Evolutionary conservation across 2,329 filamentous ascomycete species (phyloP).

Genomic region (Teratosphaeria destructans): DNA sequence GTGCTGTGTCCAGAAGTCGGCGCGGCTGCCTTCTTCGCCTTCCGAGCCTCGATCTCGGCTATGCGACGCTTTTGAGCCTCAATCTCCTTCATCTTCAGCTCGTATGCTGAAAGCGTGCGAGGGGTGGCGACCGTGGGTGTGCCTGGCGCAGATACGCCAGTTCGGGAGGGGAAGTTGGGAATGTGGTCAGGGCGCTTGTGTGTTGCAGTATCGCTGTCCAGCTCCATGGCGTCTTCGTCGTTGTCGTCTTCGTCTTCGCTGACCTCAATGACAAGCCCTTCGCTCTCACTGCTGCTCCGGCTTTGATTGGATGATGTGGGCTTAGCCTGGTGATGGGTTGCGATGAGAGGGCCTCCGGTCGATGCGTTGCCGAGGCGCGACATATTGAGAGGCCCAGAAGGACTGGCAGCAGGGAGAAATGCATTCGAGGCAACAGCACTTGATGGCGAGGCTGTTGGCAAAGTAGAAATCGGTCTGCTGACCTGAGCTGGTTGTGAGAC

Average conservation of each 20-base stretch:
- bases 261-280: slow-evolving; percentile 69
- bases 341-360: not conserved
- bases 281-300: slow-evolving; percentile 37
- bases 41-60: slow-evolving; percentile 26
- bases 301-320: slow-evolving; percentile 46
- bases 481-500: not conserved
- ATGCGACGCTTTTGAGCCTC: slow-evolving; percentile 3
- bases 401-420: not conserved
- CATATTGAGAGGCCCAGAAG: not conserved
- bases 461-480: not conserved
- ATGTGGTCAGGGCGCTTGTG: not conserved
- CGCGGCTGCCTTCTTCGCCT: not conserved
- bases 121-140: not conserved
- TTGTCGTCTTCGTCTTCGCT: slow-evolving; percentile 56
- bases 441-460: not conserved
- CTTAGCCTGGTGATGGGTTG: not conserved
- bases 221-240: not conserved
- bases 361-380: not conserved
- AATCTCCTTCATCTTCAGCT: slow-evolving; percentile 1
- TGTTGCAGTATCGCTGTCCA: not conserved
- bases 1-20: not conserved
- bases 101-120: not conserved
- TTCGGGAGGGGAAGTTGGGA: not conserved
- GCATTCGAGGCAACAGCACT: not conserved
- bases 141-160: not conserved